These are phyloP conservation scores for Carex littledalei DNA, from an alignment of 176 grass and related monocot genomes.

Conservation along the genomic window DNA sequence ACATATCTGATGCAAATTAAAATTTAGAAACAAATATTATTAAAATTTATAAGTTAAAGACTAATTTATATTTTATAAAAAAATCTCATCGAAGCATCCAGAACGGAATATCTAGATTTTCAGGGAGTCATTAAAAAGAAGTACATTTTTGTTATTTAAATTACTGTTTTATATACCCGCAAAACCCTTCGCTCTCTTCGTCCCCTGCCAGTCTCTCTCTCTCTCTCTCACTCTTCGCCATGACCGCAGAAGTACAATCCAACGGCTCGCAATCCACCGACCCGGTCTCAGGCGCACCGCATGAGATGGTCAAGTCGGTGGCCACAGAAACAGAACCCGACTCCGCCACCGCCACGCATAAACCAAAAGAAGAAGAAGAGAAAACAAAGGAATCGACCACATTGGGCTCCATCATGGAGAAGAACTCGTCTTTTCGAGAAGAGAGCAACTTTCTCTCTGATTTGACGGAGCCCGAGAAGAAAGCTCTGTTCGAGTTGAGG, in stretches of 20 bases:
- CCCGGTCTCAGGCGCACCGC: not conserved
- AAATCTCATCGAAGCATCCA: not conserved
- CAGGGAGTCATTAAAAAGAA: not conserved
- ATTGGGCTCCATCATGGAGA: conserved; percentile 25
- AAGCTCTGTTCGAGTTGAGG: conserved; percentile 35
- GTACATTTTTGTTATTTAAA: not conserved
- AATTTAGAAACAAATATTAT: not conserved
- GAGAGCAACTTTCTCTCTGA: conserved; percentile 36
- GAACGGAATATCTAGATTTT: not conserved
- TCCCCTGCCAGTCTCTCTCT: not conserved
- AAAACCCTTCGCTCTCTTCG: not conserved
- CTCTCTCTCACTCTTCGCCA: not conserved
- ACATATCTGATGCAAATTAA: not conserved
- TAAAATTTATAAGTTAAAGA: too few relatives aligned
- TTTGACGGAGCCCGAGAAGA: conserved; percentile 35
- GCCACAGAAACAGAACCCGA: not conserved
- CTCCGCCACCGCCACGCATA: not conserved
- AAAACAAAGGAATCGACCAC: conserved; percentile 15
- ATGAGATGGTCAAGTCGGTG: conserved; percentile 4
- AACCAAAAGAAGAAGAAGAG: conserved; percentile 1
- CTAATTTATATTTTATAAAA: too few relatives aligned
- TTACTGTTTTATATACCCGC: not conserved
- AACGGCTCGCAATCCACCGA: not conserved
- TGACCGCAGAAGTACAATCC: conserved; percentile 24
- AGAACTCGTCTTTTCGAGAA: conserved; percentile 32